Conservation (phyloP, 139 green algal species). For the Desmodesmus armatus region DNA sequence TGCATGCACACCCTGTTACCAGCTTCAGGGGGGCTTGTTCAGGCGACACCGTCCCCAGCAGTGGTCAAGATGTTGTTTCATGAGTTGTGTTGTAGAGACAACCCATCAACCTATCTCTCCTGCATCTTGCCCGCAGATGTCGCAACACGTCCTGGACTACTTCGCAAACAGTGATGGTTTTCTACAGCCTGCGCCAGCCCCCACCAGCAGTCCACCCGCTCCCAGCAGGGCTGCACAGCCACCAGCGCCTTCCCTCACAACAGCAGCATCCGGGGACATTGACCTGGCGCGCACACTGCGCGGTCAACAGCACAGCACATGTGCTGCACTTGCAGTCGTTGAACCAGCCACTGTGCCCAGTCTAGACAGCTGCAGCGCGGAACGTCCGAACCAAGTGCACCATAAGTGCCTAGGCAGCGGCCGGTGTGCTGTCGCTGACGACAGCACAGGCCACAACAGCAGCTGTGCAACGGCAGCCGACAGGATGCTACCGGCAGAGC, state of each 20-base stretch:
- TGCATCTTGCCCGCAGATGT: slow-evolving; percentile 11
- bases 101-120: no score
- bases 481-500: not conserved
- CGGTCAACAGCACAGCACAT: slow-evolving; percentile 8
- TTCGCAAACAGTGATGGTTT: not conserved
- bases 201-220: no score
- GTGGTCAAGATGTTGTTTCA: not conserved
- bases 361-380: not conserved
- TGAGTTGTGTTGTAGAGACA: no score
- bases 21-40: not conserved
- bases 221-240: no score
- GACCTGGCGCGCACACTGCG: no score
- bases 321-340: no score
- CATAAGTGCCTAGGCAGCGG: no score
- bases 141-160: slow-evolving; percentile 19
- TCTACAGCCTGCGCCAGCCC: no score
- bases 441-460: not conserved
- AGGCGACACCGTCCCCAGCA: not conserved
- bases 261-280: no score
- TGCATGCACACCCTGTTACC: no score
- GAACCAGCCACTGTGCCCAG: no score
- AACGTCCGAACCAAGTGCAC: not conserved
- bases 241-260: no score
- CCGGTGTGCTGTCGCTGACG: slow-evolving; percentile 2
- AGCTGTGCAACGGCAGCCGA: not conserved